Base-by-base conservation (phyloP, 148 eudicot genomes). In the Rhododendron griersonianum region DNA sequence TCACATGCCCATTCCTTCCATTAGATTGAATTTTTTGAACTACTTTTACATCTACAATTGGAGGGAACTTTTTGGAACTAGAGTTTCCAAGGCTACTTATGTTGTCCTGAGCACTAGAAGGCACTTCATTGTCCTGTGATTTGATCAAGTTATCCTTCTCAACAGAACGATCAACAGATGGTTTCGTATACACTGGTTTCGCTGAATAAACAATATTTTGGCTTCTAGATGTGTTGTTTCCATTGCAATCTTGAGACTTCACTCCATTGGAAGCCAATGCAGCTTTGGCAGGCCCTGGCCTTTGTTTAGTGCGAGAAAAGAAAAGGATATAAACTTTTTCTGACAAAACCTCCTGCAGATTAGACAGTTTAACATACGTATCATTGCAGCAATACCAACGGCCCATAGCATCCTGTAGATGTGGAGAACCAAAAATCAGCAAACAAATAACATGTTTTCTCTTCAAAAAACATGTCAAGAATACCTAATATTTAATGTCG, bases 321-420 rank as follows among this genome's bases (percentile, higher is more conserved):
- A 98, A 98, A 50, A 98, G 95, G 63, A 98, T 93, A 90, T 98
- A 98, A 65, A 94, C 98, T 90, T 94, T 98, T 91, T 98, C 99
- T 15, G 95, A 93, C 86, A 98, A 91, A 59, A 95, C 99, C 84
- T 95, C 95, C 88, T 94, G 92, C 86, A 92, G 87, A 37, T 91
- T 91, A 67, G 98, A 91, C 76, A 91, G 88, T 61, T 95, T 88
- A 48, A 98, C 98, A 88, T 57, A 89, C 55, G 98, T 89, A 91
- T 98, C 99, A 89, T 98, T 94, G 94, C 99, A 98, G 93, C 98
- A 98, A 88, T 91, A 95, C 99, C 99, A 98, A 85, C 95, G 94
- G 35, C 95, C 95, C 89, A 91, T 79, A 11, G 94, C 92, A 91
- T 98, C 98, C 99, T 98, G 92, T 81, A 86, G 74, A 88, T 33